Percentiles rank a stretch among this genome's conserved stretches.
Evolutionary conservation across 148 eudicot species (phyloP).

Genomic region (Rhododendron williamsianum): DNA sequence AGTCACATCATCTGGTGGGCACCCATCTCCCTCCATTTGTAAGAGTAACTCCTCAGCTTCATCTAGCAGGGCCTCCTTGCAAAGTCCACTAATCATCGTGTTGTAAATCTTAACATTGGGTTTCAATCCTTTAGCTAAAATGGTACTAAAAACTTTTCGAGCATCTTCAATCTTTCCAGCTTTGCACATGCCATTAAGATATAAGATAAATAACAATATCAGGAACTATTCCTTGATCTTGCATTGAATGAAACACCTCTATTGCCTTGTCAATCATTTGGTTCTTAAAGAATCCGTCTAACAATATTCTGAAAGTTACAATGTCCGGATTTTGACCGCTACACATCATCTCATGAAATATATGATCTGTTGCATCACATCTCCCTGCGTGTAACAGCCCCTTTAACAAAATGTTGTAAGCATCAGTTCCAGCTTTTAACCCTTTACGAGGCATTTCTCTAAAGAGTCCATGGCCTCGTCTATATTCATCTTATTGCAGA

Average conservation of each 20-base stretch:
- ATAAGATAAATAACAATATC: background rate
- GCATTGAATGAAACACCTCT: background rate
- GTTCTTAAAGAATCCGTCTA: background rate
- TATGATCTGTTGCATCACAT: too few species aligned
- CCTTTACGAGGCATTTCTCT: too few species aligned
- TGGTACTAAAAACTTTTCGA: background rate
- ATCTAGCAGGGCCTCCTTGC: background rate
- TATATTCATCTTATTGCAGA: too few species aligned
- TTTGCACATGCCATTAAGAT: background rate
- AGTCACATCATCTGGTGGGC: background rate
- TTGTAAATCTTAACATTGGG: background rate
- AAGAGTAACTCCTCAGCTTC: background rate
- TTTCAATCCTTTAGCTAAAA: background rate
- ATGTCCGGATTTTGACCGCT: too few species aligned
- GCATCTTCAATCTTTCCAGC: background rate
- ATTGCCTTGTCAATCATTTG: background rate
- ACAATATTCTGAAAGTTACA: background rate
- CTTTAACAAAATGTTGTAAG: too few species aligned
- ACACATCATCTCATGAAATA: too few species aligned
- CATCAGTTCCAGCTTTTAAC: too few species aligned
- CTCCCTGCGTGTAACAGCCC: too few species aligned
- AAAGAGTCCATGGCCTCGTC: too few species aligned
- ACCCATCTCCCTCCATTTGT: background rate
- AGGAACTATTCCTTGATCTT: background rate
- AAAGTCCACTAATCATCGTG: background rate